Percentiles rank a stretch among this genome's conserved stretches.
These are phyloP conservation scores for Apiosordaria backusii DNA, from an alignment of 495 filamentous ascomycete species.

Conservation along the genomic window DNA sequence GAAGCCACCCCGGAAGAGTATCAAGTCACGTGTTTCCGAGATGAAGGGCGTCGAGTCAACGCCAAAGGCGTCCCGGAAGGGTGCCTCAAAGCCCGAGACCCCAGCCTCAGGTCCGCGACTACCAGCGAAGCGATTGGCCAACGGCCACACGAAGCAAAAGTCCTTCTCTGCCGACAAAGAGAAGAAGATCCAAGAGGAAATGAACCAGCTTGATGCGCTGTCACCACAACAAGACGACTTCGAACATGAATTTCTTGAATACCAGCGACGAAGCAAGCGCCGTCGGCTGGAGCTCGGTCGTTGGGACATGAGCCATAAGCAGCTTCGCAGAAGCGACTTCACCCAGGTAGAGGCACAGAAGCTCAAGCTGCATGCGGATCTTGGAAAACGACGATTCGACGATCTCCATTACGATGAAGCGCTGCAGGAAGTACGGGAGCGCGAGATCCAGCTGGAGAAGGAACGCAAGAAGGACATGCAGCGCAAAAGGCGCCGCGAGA, in stretches of 20 bases:
- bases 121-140: conserved; percentile 49
- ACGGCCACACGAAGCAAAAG: conserved; percentile 51
- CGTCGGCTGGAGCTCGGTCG: conserved; percentile 58
- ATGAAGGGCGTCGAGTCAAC: conserved; percentile 38
- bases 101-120: conserved; percentile 44
- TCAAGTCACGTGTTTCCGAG: conserved; percentile 42
- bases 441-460: conserved; percentile 90
- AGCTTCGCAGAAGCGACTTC: conserved; percentile 48
- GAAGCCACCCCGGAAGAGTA: conserved; percentile 39
- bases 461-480: conserved; percentile 99
- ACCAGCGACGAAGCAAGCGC: conserved; percentile 53
- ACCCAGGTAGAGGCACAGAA: conserved; percentile 32
- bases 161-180: conserved; percentile 60
- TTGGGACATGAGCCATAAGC: conserved; percentile 52
- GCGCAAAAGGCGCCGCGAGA: conserved; percentile 92
- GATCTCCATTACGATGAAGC: conserved; percentile 58
- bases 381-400: conserved; percentile 50
- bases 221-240: conserved; percentile 64
- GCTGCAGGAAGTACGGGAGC: conserved; percentile 77
- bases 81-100: conserved; percentile 42
- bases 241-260: conserved; percentile 54
- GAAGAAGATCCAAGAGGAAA: conserved; percentile 60
- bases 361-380: conserved; percentile 44
- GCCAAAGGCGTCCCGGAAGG: conserved; percentile 40
- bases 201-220: conserved; percentile 65